phyloP scores from a whole-genome alignment of 306 rosid genomes.

The Cercis canadensis region DNA sequence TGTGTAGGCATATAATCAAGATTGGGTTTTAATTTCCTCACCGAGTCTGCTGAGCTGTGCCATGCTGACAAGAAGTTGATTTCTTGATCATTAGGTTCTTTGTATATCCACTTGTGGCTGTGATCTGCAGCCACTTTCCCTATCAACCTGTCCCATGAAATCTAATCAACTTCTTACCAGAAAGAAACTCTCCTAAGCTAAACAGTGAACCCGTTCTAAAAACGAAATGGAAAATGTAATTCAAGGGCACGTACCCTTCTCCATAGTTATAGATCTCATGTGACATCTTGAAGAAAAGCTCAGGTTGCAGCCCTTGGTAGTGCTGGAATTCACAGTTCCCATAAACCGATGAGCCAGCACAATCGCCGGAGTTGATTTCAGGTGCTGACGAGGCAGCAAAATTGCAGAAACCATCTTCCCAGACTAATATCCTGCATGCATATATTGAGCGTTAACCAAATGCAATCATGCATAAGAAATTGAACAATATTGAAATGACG shows the following conservation, averaged over 20 bases:
- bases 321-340: constrained; percentile 75
- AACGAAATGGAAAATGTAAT: not conserved
- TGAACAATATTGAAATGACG: not conserved
- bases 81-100: constrained; percentile 92
- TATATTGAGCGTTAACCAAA: not conserved
- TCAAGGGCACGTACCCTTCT: constrained; percentile 68
- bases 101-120: constrained; percentile 95
- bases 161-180: constrained; percentile 19
- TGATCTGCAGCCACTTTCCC: constrained; percentile 99
- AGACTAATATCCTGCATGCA: constrained; percentile 85
- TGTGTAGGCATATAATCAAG: too few relatives aligned
- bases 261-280: constrained; percentile 99
- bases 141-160: constrained; percentile 67
- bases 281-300: constrained; percentile 99
- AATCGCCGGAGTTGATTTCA: constrained; percentile 67
- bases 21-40: constrained; percentile 37
- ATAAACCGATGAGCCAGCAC: constrained; percentile 62
- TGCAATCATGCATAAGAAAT: constrained; percentile 16
- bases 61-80: constrained; percentile 90
- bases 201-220: constrained; percentile 8
- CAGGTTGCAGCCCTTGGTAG: constrained; percentile 86
- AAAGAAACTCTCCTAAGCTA: constrained; percentile 1
- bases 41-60: constrained; percentile 94
- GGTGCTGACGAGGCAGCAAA: constrained; percentile 78
- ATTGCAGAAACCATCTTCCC: constrained; percentile 99